These are phyloP conservation scores for Diaporthe citri DNA, from an alignment of 2,329 filamentous ascomycete genomes.

Conservation along the genomic window DNA sequence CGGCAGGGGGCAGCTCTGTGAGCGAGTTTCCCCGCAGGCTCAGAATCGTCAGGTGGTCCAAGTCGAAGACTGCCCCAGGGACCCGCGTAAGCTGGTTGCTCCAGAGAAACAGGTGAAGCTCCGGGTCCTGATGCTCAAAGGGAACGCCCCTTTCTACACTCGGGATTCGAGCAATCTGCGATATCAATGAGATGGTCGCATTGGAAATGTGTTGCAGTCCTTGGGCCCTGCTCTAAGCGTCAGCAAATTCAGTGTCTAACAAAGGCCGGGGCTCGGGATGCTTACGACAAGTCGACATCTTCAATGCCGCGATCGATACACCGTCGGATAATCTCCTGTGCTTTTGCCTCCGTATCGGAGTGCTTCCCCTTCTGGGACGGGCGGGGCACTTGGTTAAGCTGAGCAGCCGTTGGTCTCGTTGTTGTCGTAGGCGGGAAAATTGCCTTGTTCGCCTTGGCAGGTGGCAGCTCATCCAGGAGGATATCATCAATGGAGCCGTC, in stretches of 20 bases:
- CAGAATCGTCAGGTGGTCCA: constrained; percentile 73
- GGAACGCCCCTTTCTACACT: constrained; percentile 67
- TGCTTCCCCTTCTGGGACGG: constrained; percentile 8
- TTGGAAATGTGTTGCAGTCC: constrained; percentile 67
- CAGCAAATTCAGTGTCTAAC: neutral
- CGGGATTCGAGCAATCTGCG: constrained; percentile 66
- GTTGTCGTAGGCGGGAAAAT: constrained; percentile 2
- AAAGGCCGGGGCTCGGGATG: neutral
- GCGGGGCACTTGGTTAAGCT: constrained; percentile 22
- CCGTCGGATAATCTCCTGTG: constrained; percentile 59
- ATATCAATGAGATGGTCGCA: constrained; percentile 68
- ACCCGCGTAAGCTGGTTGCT: constrained; percentile 69
- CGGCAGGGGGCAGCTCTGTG: constrained; percentile 69
- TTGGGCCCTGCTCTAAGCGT: constrained; percentile 51
- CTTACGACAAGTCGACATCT: constrained; percentile 72
- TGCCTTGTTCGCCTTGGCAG: neutral
- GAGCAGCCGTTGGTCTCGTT: neutral
- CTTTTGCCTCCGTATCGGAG: constrained; percentile 51
- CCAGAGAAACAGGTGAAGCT: constrained; percentile 72
- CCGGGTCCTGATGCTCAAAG: constrained; percentile 70
- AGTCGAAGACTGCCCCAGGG: constrained; percentile 71
- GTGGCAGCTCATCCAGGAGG: constrained; percentile 53
- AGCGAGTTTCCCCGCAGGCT: constrained; percentile 76
- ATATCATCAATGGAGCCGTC: constrained; percentile 64
- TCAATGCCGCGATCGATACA: constrained; percentile 72